Evolutionary conservation across 306 rosid species (phyloP), one percentile per base, ranked within the genome.

Genomic region (Malus fusca): DNA sequence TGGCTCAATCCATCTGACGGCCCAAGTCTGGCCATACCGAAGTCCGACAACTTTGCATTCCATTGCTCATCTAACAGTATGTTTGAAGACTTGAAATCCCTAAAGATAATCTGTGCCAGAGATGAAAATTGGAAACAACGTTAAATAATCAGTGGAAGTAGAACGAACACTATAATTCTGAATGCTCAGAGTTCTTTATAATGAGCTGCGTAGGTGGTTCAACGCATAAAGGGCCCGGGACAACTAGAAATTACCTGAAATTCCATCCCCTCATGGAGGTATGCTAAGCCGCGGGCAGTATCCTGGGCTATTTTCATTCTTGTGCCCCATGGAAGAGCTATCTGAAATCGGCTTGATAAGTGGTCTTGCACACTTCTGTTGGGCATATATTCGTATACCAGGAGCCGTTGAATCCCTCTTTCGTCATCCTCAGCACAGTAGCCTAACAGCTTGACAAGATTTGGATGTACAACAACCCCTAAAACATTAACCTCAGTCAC

Each of bases 211-310:
- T 48, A 48, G 9, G 40, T 35, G 40, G 40, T 35, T 35, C 40
- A 35, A 18, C 21, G 18, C 55, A 5, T 15, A 15, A 15, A 15
- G 55, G 55, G 21, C 21, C 2, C 0, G 21, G 21, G 55, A 18
- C 3, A 48, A 48, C 55, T 22, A 12, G 6, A 30, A 75, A 74
- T 71, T 79, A 87, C 91, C 91, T 87, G 91, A 82, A 88, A 88
- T 37, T 88, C 91, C 91, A 88, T 88, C 75, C 85, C 91, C 82
- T 88, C 91, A n/a, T 88, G 91, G n/a, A 88, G 91, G 76, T 88
- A 88, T 7, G 87, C 86, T 69, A 88, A 83, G 53, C 91, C 91
- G 1, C 89, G 83, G 55, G 91, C 91, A 23, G 91, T 18, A 70
- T 88, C 89, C 86, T 83, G 91, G 6, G 91, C 91, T 76, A 88